Conservation (phyloP, 768 basidiomycete genomes). For the Hypsizygus marmoreus region DNA sequence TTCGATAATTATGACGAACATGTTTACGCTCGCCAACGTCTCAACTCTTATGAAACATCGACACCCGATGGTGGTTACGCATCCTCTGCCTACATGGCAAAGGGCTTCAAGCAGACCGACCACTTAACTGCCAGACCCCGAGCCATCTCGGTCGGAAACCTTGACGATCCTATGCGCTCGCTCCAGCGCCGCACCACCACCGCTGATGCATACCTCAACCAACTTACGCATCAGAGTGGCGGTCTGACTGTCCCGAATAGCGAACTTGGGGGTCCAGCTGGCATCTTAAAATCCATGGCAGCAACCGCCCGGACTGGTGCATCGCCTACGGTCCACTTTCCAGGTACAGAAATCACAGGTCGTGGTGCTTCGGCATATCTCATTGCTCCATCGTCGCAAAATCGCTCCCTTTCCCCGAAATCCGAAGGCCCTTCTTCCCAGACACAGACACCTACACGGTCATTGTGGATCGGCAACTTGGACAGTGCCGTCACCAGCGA, state of each 20-base stretch:
- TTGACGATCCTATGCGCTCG: slow-evolving; percentile 76
- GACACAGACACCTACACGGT: slow-evolving; percentile 91
- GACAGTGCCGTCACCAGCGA: slow-evolving; percentile 94
- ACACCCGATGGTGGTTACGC: slow-evolving; percentile 52
- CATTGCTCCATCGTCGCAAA: slow-evolving; percentile 65
- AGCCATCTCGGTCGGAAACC: slow-evolving; percentile 85
- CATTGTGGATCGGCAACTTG: slow-evolving; percentile 97
- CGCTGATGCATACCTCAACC: slow-evolving; percentile 57
- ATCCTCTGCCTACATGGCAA: slow-evolving; percentile 63
- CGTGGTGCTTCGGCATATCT: slow-evolving; percentile 67
- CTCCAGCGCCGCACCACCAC: slow-evolving; percentile 66
- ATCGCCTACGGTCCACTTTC: slow-evolving; percentile 68
- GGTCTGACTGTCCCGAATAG: slow-evolving; percentile 38
- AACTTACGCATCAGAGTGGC: slow-evolving; percentile 47
- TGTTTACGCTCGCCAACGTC: slow-evolving; percentile 53
- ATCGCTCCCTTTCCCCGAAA: slow-evolving; percentile 83
- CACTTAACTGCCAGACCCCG: slow-evolving; percentile 73
- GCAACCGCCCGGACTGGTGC: slow-evolving; percentile 45
- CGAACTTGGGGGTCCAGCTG: slow-evolving; percentile 42
- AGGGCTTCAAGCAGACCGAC: slow-evolving; percentile 74
- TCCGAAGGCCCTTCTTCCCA: slow-evolving; percentile 71
- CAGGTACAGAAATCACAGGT: slow-evolving; percentile 57
- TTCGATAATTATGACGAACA: slow-evolving; percentile 61
- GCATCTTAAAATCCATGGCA: slow-evolving; percentile 58
- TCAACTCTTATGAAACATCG: slow-evolving; percentile 63